Conservation (phyloP, 805 yeast genomes). For the Starmerella gropengiesseri region DNA sequence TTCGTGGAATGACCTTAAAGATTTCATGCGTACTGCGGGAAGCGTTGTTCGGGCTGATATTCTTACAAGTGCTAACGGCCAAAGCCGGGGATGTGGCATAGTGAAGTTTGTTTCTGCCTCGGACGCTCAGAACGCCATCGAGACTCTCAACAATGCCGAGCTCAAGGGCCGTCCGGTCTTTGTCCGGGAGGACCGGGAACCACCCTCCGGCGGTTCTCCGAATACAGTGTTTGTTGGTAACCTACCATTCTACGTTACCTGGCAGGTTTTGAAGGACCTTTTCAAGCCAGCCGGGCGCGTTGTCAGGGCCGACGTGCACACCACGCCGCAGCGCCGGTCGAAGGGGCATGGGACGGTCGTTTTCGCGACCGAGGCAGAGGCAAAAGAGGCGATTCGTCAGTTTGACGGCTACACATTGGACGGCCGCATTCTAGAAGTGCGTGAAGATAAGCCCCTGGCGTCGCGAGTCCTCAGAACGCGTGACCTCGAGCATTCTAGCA, state of each 20-base stretch:
- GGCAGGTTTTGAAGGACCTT: conserved; percentile 80
- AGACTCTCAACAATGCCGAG: conserved; percentile 54
- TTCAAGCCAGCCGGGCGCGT: conserved; percentile 69
- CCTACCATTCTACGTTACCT: conserved; percentile 66
- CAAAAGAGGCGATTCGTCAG: conserved; percentile 54
- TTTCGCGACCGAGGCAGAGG: conserved; percentile 55
- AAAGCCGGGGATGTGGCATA: conserved; percentile 78
- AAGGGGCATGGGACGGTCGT: conserved; percentile 79
- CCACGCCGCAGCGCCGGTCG: conserved; percentile 59
- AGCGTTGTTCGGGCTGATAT: conserved; percentile 72
- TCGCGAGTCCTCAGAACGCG: conserved; percentile 10
- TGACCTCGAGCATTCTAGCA: not conserved
- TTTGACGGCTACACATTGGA: conserved; percentile 60
- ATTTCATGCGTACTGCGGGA: conserved; percentile 68
- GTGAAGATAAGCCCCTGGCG: conserved; percentile 47
- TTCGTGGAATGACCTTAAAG: conserved; percentile 47
- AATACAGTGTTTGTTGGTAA: conserved; percentile 56
- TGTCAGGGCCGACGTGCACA: conserved; percentile 68
- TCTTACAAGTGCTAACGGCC: conserved; percentile 51
- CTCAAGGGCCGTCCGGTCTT: conserved; percentile 69
- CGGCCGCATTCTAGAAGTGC: conserved; percentile 70
- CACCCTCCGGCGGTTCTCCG: conserved; percentile 29
- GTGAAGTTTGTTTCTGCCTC: conserved; percentile 57
- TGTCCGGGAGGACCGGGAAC: conserved; percentile 85
- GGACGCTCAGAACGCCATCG: conserved; percentile 65